Percentiles rank a stretch among this genome's conserved stretches.
These are phyloP conservation scores for Penicillium robsamsonii DNA, from an alignment of 495 filamentous ascomycete genomes.

Conservation along the genomic window DNA sequence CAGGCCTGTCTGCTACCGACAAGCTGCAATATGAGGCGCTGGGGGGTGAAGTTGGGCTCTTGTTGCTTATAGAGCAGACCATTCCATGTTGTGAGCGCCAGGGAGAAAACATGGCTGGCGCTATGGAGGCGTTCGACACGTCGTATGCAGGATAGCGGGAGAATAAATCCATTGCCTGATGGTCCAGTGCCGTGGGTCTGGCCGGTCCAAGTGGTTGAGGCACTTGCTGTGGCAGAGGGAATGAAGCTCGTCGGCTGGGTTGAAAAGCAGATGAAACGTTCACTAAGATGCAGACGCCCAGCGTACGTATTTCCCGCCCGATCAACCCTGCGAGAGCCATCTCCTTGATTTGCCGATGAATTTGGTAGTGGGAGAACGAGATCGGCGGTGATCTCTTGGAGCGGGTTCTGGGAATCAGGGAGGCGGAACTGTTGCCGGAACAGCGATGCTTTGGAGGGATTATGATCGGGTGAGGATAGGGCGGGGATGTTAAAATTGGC, in stretches of 20 bases:
- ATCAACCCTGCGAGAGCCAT: constrained; percentile 59
- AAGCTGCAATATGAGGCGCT: constrained; percentile 85
- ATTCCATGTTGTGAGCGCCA: constrained; percentile 96
- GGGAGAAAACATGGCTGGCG: constrained; percentile 84
- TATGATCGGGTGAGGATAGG: constrained; percentile 65
- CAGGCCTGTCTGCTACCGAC: constrained; percentile 83
- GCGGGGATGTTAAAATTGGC: constrained; percentile 61
- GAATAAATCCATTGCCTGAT: constrained; percentile 93
- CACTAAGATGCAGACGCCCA: constrained; percentile 91
- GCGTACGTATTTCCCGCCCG: constrained; percentile 76
- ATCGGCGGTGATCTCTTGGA: constrained; percentile 95
- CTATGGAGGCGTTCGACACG: constrained; percentile 90
- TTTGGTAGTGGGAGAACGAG: constrained; percentile 72
- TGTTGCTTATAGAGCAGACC: constrained; percentile 57
- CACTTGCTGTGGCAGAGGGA: constrained; percentile 68
- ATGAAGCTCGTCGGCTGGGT: constrained; percentile 87
- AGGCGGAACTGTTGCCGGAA: constrained; percentile 97
- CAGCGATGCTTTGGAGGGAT: constrained; percentile 85
- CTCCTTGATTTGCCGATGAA: constrained; percentile 50
- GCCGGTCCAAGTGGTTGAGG: constrained; percentile 77
- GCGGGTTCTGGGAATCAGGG: constrained; percentile 82
- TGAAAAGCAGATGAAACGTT: constrained; percentile 92
- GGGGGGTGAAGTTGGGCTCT: constrained; percentile 57
- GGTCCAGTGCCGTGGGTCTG: constrained; percentile 88
- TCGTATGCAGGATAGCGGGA: constrained; percentile 89